phyloP scores from a whole-genome alignment of 768 basidiomycete genomes.

The Leucocoprinus sp. region DNA sequence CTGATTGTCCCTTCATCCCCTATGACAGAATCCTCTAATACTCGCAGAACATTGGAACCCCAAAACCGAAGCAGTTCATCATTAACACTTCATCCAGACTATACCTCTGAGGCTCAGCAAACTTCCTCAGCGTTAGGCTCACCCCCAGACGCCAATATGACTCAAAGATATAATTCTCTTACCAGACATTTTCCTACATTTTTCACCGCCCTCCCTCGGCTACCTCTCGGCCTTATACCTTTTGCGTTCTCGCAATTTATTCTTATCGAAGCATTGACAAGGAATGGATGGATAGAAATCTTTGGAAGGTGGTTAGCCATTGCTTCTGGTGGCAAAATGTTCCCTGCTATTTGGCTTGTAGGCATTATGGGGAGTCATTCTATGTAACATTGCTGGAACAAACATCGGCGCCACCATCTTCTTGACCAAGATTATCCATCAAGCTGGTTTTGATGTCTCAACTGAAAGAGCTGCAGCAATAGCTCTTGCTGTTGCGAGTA shows the following conservation, averaged over 20 bases:
- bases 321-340: slow-evolving; percentile 34
- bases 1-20: neutral
- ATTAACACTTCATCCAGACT: slow-evolving; percentile 4
- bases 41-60: slow-evolving; percentile 5
- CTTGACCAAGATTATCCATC: slow-evolving; percentile 67
- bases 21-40: neutral
- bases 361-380: slow-evolving; percentile 63
- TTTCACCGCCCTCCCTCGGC: slow-evolving; percentile 50
- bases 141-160: neutral
- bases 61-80: slow-evolving; percentile 3
- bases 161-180: slow-evolving; percentile 12
- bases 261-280: slow-evolving; percentile 74
- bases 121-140: slow-evolving; percentile 1
- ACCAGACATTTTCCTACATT: slow-evolving; percentile 60
- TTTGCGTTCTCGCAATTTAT: slow-evolving; percentile 96
- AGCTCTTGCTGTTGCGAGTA: slow-evolving; percentile 78
- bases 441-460: slow-evolving; percentile 26
- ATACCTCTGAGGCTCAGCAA: neutral
- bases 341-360: slow-evolving; percentile 55
- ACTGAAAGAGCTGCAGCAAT: slow-evolving; percentile 50
- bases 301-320: slow-evolving; percentile 62
- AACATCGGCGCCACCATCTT: slow-evolving; percentile 92
- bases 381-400: slow-evolving; percentile 80
- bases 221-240: slow-evolving; percentile 78
- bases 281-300: slow-evolving; percentile 82